These are phyloP conservation scores for Lentinula lateritia DNA, from an alignment of 768 basidiomycete species.

Conservation along the genomic window DNA sequence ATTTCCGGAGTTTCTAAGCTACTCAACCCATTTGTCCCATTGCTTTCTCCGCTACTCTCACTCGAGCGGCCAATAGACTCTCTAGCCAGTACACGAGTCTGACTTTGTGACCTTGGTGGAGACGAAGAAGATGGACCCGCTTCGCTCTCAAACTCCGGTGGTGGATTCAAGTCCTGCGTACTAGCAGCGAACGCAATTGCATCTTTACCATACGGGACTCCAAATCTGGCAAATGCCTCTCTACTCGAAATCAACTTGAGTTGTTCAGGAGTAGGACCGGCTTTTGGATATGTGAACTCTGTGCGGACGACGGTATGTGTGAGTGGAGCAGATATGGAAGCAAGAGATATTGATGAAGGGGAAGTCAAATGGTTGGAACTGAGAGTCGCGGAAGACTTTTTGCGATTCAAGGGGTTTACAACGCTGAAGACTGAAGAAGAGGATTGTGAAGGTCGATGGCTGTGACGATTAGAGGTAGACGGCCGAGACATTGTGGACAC, in stretches of 20 bases:
- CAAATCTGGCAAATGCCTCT: constrained; percentile 64
- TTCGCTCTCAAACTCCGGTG: constrained; percentile 44
- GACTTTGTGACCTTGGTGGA: not conserved
- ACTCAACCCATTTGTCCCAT: not conserved
- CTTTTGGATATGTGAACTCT: constrained; percentile 62
- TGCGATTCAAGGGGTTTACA: constrained; percentile 33
- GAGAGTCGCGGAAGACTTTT: constrained; percentile 37
- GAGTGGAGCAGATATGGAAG: constrained; percentile 72
- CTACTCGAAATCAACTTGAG: constrained; percentile 65
- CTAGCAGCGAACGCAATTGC: constrained; percentile 61
- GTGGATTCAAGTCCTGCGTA: constrained; percentile 33
- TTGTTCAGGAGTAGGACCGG: constrained; percentile 58
- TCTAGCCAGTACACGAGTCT: not conserved
- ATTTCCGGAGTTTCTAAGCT: not conserved
- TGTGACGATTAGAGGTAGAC: constrained; percentile 20
- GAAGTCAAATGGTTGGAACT: constrained; percentile 45
- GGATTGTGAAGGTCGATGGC: constrained; percentile 28
- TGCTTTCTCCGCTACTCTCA: constrained; percentile 3
- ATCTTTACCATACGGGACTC: constrained; percentile 70
- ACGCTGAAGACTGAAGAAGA: constrained; percentile 42
- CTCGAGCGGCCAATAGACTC: not conserved
- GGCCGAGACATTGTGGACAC: constrained; percentile 18
- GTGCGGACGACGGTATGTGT: constrained; percentile 68
- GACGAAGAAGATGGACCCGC: not conserved
- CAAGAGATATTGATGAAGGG: constrained; percentile 64